Evolutionary conservation across 139 green algal species (phyloP).

Genomic region (Eudorina sp.): DNA sequence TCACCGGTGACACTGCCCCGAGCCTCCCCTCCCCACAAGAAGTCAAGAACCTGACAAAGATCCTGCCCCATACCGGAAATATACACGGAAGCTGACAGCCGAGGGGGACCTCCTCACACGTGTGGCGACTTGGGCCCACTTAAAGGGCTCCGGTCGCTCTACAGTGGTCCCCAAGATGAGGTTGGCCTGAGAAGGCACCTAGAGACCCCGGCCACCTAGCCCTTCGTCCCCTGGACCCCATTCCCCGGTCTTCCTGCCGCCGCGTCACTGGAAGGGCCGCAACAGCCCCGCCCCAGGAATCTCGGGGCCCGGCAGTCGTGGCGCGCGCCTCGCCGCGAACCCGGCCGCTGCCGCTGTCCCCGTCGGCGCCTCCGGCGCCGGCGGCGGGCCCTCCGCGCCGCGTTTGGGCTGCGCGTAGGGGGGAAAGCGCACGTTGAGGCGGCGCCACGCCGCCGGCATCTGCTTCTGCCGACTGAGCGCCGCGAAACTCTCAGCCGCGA

Average conservation of each 20-base stretch:
- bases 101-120: no score
- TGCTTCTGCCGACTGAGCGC: not conserved
- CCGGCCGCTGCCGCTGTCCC: not conserved
- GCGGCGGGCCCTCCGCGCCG: not conserved
- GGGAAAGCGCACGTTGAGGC: constrained; percentile 24
- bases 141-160: no score
- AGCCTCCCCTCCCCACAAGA: no score
- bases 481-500: not conserved
- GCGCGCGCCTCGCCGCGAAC: not conserved
- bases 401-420: constrained; percentile 30
- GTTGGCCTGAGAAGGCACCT: no score
- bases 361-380: not conserved
- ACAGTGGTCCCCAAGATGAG: no score
- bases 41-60: no score
- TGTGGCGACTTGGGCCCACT: no score
- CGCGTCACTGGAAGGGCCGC: not conserved
- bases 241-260: not conserved
- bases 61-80: no score
- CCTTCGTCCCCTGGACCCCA: not conserved
- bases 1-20: no score
- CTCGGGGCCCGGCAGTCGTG: not conserved
- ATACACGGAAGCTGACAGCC: no score
- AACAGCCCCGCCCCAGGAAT: not conserved
- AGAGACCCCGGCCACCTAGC: no score
- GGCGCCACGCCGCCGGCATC: constrained; percentile 8